A percentile compares a stretch with the other conserved stretches of the same genome.
These are phyloP conservation scores for Pulicaria dysenterica DNA, from an alignment of 129 eudicot genomes.

Conservation along the genomic window DNA sequence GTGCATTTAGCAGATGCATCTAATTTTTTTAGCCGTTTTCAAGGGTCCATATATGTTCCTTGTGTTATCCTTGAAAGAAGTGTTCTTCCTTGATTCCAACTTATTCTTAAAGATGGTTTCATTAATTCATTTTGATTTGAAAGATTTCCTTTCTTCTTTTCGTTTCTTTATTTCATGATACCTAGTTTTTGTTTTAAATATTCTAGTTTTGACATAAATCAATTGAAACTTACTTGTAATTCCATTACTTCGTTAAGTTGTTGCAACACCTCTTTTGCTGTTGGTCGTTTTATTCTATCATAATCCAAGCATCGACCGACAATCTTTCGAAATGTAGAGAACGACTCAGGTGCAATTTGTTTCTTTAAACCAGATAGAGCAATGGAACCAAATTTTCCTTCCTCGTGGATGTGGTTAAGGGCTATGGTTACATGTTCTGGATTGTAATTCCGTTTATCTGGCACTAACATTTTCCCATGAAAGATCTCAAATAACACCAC, in stretches of 20 bases:
- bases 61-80: too few species aligned
- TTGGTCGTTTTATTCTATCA: not conserved
- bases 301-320: not conserved
- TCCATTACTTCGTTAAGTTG: not conserved
- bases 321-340: not conserved
- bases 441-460: not conserved
- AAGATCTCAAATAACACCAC: not conserved
- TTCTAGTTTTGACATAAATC: too few species aligned
- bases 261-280: not conserved
- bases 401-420: not conserved
- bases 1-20: too few species aligned
- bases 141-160: too few species aligned
- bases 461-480: not conserved
- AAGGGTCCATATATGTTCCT: too few species aligned
- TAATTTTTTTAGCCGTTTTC: too few species aligned
- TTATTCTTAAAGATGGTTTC: too few species aligned
- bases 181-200: too few species aligned
- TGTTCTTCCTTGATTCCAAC: too few species aligned
- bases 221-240: not conserved
- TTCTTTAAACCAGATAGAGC: not conserved
- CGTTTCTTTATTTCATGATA: too few species aligned
- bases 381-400: not conserved
- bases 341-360: not conserved
- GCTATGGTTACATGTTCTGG: not conserved
- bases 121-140: too few species aligned